Evolutionary conservation across 2,329 filamentous ascomycete species (phyloP).

Genomic region (Chaetoscypha palmicola): DNA sequence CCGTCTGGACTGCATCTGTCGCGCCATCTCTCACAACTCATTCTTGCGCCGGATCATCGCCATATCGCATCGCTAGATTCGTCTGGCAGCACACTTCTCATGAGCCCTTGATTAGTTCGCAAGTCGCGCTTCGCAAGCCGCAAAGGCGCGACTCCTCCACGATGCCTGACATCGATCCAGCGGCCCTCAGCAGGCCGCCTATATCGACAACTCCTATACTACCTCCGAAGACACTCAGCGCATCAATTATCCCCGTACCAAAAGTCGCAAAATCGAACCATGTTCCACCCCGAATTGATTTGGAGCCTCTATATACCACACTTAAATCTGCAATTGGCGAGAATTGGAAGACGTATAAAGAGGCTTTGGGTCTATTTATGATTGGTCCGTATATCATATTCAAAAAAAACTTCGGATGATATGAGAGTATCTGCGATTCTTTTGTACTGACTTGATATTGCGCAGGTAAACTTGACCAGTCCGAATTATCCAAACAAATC

Average conservation of each 20-base stretch:
- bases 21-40: constrained; percentile 18
- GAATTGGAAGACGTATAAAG: constrained; percentile 59
- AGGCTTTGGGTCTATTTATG: constrained; percentile 54
- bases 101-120: constrained; percentile 22
- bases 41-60: constrained; percentile 17
- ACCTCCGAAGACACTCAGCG: constrained; percentile 49
- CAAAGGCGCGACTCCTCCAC: constrained; percentile 22
- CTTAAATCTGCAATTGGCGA: constrained; percentile 56
- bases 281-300: constrained; percentile 59
- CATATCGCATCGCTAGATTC: constrained; percentile 19
- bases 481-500: constrained; percentile 51
- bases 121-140: constrained; percentile 25
- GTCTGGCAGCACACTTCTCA: constrained; percentile 21
- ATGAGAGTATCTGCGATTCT: neutral
- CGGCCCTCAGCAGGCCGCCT: constrained; percentile 56
- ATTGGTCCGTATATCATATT: constrained; percentile 41
- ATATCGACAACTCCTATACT: constrained; percentile 53
- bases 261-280: constrained; percentile 51
- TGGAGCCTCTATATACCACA: constrained; percentile 56
- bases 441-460: constrained; percentile 27
- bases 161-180: constrained; percentile 66
- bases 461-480: constrained; percentile 55
- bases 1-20: constrained; percentile 6
- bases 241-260: constrained; percentile 41
- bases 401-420: neutral